Conservation (phyloP, 2,329 filamentous ascomycete species). For the Leptodontidium sp. region DNA sequence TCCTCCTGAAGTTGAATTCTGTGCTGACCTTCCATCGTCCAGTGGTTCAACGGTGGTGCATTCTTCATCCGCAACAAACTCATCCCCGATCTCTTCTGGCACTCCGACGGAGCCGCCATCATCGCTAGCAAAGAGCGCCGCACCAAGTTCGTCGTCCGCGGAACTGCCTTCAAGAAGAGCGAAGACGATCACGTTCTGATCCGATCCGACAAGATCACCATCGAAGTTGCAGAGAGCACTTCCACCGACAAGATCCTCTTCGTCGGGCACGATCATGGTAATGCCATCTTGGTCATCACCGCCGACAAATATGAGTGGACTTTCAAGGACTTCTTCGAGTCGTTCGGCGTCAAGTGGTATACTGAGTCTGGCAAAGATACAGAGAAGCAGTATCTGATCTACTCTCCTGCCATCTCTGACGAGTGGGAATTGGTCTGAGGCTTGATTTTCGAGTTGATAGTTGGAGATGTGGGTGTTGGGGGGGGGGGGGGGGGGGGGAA, state of each 20-base stretch:
- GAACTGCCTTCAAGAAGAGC: slow-evolving; percentile 3
- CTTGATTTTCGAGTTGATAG: neutral
- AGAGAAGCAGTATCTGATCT: slow-evolving; percentile 2
- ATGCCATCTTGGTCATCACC: neutral
- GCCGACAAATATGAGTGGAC: slow-evolving; percentile 11
- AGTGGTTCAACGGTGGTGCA: slow-evolving; percentile 11
- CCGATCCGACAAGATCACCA: slow-evolving; percentile 7
- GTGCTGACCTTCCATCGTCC: neutral
- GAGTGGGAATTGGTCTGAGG: slow-evolving; percentile 4
- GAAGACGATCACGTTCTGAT: slow-evolving; percentile 6
- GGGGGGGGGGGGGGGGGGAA: too few relatives aligned
- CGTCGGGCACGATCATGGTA: neutral
- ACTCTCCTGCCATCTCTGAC: slow-evolving; percentile 3
- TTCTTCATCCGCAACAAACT: slow-evolving; percentile 12
- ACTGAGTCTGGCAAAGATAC: neutral
- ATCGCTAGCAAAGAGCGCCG: neutral
- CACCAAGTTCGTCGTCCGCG: slow-evolving; percentile 8
- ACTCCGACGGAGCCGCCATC: neutral
- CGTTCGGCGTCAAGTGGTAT: slow-evolving; percentile 2
- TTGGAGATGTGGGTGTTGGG: too few relatives aligned
- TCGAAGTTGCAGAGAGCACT: slow-evolving; percentile 7
- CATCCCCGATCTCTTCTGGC: slow-evolving; percentile 3
- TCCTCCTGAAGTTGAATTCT: too few relatives aligned
- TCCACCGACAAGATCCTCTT: slow-evolving; percentile 8
- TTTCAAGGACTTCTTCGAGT: slow-evolving; percentile 12